Conservation (phyloP, 176 grass and related monocot genomes). For the Aegilops speltoides region DNA sequence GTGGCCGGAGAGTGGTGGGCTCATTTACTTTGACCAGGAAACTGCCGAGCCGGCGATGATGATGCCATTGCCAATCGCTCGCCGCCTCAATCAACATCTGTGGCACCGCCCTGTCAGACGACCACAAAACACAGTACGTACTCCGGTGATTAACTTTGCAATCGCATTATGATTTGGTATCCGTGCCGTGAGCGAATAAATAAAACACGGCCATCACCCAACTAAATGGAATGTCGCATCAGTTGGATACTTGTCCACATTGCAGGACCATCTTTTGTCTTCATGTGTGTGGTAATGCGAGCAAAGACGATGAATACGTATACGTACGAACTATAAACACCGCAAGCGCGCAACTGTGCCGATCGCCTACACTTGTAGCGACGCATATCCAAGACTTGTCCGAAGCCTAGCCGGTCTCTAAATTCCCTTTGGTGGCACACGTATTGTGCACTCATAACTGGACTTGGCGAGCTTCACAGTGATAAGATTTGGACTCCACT, state of each 20-base stretch:
- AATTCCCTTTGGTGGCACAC: no score
- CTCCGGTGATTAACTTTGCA: background rate
- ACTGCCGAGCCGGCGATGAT: background rate
- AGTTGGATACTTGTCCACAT: background rate
- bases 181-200: background rate
- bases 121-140: no score
- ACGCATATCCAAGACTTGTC: no score
- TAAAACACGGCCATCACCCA: background rate
- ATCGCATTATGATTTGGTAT: no score
- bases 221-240: background rate
- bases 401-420: no score
- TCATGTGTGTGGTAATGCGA: background rate
- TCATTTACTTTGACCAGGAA: conserved; percentile 32
- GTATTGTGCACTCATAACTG: no score
- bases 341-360: background rate
- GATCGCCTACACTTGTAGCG: no score
- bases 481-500: no score
- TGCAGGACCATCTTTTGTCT: background rate
- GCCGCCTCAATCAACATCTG: background rate
- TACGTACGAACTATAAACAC: background rate
- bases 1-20: background rate
- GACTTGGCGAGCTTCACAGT: no score
- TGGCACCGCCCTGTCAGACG: background rate
- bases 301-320: background rate
- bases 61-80: background rate